phyloP scores from a whole-genome alignment of 2,329 filamentous ascomycete species.

The Stagonosporopsis chrysanthemi region DNA sequence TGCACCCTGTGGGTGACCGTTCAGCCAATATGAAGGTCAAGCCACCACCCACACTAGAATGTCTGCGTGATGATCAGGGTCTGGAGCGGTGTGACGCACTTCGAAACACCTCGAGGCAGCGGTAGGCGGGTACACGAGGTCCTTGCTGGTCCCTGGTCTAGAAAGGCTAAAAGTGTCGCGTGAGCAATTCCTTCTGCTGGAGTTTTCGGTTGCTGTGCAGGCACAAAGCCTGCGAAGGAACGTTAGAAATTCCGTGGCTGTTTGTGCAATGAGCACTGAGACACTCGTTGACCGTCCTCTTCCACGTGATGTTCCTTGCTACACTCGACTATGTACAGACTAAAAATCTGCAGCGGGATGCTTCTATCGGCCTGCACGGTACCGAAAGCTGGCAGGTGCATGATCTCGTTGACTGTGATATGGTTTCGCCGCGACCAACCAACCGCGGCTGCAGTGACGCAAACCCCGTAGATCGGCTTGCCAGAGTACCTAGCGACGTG shows the following conservation, averaged over 20 bases:
- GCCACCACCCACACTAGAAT: conserved; percentile 18
- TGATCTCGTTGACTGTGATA: neutral
- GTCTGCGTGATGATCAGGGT: conserved; percentile 26
- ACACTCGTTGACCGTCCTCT: neutral
- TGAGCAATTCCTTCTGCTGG: conserved; percentile 31
- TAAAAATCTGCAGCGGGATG: neutral
- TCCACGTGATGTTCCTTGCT: neutral
- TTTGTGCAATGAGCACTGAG: neutral
- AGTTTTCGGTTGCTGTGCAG: neutral
- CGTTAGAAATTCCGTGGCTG: neutral
- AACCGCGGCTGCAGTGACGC: conserved; percentile 6
- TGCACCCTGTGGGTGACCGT: conserved; percentile 1
- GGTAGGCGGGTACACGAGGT: neutral
- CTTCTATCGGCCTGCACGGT: neutral
- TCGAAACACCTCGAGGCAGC: conserved; percentile 5
- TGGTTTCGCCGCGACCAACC: conserved; percentile 9
- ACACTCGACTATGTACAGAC: neutral
- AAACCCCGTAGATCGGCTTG: conserved; percentile 11
- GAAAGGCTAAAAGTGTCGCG: conserved; percentile 28
- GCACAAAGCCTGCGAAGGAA: neutral
- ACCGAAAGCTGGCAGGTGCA: conserved; percentile 4
- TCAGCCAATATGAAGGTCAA: conserved; percentile 20
- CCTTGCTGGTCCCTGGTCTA: neutral
- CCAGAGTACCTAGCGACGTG: neutral
- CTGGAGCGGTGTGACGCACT: conserved; percentile 36